Conservation (phyloP, 164 flowering plant genomes). For the Magnolia sinica region DNA sequence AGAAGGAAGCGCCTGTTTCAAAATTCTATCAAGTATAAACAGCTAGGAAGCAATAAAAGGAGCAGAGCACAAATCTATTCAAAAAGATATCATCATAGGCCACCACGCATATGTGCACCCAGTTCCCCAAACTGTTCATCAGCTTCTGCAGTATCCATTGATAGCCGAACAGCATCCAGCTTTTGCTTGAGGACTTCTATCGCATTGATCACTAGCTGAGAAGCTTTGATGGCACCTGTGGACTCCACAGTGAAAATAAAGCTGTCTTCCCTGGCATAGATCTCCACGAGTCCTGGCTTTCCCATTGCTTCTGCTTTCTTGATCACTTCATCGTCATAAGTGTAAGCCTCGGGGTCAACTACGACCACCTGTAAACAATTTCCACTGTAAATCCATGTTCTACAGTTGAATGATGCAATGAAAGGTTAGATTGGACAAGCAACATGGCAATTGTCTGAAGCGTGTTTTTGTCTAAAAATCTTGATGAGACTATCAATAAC, state of each 20-base stretch:
- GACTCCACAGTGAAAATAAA: constrained; percentile 94
- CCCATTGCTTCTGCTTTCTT: constrained; percentile 96
- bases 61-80: no score
- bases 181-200: constrained; percentile 85
- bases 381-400: neutral
- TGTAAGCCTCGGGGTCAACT: constrained; percentile 82
- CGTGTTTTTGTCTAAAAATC: neutral
- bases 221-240: constrained; percentile 89
- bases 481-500: neutral
- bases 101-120: constrained; percentile 87
- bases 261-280: constrained; percentile 79
- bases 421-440: no score
- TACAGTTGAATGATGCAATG: no score
- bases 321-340: constrained; percentile 91
- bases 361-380: constrained; percentile 55
- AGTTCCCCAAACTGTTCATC: constrained; percentile 93
- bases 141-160: constrained; percentile 85
- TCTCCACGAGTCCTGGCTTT: constrained; percentile 86
- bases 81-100: neutral
- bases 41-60: no score
- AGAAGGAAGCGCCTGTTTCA: no score
- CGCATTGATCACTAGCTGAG: constrained; percentile 81
- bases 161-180: constrained; percentile 87
- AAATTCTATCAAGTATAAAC: no score
- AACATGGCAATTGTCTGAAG: no score